Percentiles rank a stretch among this genome's conserved stretches.
phyloP scores from a whole-genome alignment of 768 basidiomycete genomes.

The Panaeolus cyanescens region DNA sequence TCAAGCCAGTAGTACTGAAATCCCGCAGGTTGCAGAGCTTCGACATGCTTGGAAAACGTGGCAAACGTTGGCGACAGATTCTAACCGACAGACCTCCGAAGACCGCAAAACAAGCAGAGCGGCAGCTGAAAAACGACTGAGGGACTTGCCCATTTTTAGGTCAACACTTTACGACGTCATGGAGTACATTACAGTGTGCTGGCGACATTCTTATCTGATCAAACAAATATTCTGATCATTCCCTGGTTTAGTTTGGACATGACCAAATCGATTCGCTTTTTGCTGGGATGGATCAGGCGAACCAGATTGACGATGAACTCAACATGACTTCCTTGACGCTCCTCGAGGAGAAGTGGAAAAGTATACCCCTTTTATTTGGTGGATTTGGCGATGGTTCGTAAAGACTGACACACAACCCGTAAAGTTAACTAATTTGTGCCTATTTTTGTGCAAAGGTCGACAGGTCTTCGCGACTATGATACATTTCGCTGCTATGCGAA shows the following conservation, averaged over 20 bases:
- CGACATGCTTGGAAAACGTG: neutral
- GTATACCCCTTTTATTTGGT: slow-evolving; percentile 19
- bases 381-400: slow-evolving; percentile 24
- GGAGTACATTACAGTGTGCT: neutral
- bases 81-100: slow-evolving; percentile 9
- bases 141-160: slow-evolving; percentile 17
- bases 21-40: neutral
- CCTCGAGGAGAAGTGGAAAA: slow-evolving; percentile 3
- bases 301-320: neutral
- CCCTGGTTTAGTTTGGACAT: slow-evolving; percentile 17
- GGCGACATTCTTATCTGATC: neutral
- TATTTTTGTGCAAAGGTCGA: slow-evolving; percentile 11
- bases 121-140: slow-evolving; percentile 13
- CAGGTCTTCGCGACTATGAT: slow-evolving; percentile 22
- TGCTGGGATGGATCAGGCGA: slow-evolving; percentile 9
- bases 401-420: neutral
- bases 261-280: slow-evolving; percentile 18
- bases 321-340: neutral
- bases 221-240: neutral
- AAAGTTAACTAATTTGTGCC: neutral
- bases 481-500: slow-evolving; percentile 13
- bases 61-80: neutral
- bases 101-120: slow-evolving; percentile 8
- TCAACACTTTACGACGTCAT: neutral
- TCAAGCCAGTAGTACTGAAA: too few relatives aligned